Base-by-base conservation (phyloP, 768 basidiomycete genomes). In the Inosperma sp. region DNA sequence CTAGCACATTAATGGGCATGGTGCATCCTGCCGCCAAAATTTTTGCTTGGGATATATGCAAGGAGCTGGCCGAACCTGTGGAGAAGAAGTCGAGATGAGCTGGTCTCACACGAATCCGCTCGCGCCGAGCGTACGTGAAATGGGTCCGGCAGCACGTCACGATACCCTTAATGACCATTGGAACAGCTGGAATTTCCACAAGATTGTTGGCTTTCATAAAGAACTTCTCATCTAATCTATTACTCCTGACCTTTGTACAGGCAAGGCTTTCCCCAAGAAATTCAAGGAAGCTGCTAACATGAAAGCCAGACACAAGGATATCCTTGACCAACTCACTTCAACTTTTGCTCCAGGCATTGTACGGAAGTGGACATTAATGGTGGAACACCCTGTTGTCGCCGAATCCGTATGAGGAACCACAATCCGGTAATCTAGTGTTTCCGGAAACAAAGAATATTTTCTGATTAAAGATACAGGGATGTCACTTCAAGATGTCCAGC, bases 91-190 rank as follows among this genome's bases (percentile, higher is more conserved):
- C 0, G 75, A 78, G 35, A 54, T 56, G 0, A 57, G 51, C 0
- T n/a, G n/a, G n/a, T n/a, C n/a, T n/a, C n/a, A n/a, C n/a, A n/a
- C n/a, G n/a, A n/a, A n/a, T n/a, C n/a, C n/a, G n/a, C n/a, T n/a
- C n/a, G n/a, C n/a, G n/a, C n/a, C n/a, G n/a, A n/a, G n/a, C n/a
- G n/a, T n/a, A 1, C 53, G 60, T 2, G 70, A 72, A 37, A 75
- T 73, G 71, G 68, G 62, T 0, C 64, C 67, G 0, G 69, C 66
- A 0, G 54, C 61, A 1, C 56, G 66, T 0, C 54, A 59, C 7
- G 71, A 73, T 12, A 63, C 66, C 0, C 34, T 76, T 6, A 67
- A 76, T 45, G 68, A 75, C 13, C 64, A 68, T 3, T 69, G 65
- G 55, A 56, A 56, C 33, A 65, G 69, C 23, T 73, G 68, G 69